These are phyloP conservation scores for Triadica sebifera DNA, from an alignment of 345 rosid genomes.

Conservation along the genomic window DNA sequence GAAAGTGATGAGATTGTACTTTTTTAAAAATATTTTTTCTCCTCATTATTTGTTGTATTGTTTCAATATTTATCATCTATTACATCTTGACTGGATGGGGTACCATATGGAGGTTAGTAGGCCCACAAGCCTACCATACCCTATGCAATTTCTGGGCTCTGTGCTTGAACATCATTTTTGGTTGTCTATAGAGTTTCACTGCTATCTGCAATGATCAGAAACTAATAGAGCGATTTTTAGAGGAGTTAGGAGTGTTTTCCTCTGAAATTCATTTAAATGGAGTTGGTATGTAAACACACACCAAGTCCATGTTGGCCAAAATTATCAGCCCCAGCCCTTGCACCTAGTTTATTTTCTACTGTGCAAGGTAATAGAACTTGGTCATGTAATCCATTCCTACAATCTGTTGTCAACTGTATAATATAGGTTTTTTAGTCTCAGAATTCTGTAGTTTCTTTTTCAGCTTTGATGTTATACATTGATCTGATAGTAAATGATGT, in stretches of 20 bases:
- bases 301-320: not conserved
- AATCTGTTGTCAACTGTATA: not conserved
- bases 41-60: constrained; percentile 1
- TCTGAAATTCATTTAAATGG: not conserved
- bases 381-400: not conserved
- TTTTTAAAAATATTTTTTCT: not conserved
- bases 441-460: too few relatives aligned
- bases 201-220: not conserved
- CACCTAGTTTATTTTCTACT: not conserved
- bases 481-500: too few relatives aligned
- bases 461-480: too few relatives aligned
- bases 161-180: not conserved
- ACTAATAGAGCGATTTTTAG: not conserved
- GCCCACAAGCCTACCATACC: constrained; percentile 14
- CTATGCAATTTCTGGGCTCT: constrained; percentile 1
- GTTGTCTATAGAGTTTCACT: not conserved
- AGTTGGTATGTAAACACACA: not conserved
- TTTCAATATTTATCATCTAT: constrained; percentile 20
- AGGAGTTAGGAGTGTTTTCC: not conserved
- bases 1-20: constrained; percentile 27
- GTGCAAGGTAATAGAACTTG: not conserved
- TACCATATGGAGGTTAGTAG: constrained; percentile 13
- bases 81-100: constrained; percentile 21
- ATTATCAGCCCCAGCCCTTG: not conserved
- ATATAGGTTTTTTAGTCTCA: not conserved